Evolutionary conservation across 805 yeast genomes (phyloP), one percentile per base, ranked within the genome.

Genomic region (Pichia pseudocactophila): DNA sequence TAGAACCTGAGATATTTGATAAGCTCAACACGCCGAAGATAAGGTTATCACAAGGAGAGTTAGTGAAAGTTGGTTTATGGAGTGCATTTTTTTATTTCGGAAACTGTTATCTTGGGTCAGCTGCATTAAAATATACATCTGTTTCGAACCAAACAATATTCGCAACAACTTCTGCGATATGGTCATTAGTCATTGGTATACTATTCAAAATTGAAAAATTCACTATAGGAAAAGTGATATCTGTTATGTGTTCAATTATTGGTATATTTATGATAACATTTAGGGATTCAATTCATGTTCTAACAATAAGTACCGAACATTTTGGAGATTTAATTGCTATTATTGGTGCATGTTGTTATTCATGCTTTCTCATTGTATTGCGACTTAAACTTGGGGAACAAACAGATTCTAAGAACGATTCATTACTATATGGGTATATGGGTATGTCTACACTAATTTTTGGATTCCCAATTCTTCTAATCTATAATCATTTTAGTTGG

Each of bases 91-190:
- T 73, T 8, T 74, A 74, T 51, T 67, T 58, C 41, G 34, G 55
- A 4, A 70, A 65, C 51, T 71, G 72, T 43, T 49, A 63, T 9
- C 58, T 64, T 44, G 70, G 62, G 4, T 62, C 72, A 55, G 41
- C 58, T n/a, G 59, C 73, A 3, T 59, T 74, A 36, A 63, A 63
- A 46, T 74, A 63, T 50, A 74, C 80, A 0, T 66, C 74, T 10
- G 76, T 78, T 0, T 69, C 78, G 17, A 73, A 72, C 49, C 74
- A 68, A 49, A 70, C 78, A 0, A 70, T 74, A 9, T 52, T 74
- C 15, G 66, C 76, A 7, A 68, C 78, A 2, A 68, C 76, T 1
- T 66, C 78, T 3, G 69, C 78, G 12, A 62, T 73, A 4, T 74
- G 72, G 52, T 71, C 78, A 0, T 56, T 74, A 30, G 48, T 72